These are phyloP conservation scores for Lactarius hengduanensis DNA, from an alignment of 768 basidiomycete genomes.

Conservation along the genomic window DNA sequence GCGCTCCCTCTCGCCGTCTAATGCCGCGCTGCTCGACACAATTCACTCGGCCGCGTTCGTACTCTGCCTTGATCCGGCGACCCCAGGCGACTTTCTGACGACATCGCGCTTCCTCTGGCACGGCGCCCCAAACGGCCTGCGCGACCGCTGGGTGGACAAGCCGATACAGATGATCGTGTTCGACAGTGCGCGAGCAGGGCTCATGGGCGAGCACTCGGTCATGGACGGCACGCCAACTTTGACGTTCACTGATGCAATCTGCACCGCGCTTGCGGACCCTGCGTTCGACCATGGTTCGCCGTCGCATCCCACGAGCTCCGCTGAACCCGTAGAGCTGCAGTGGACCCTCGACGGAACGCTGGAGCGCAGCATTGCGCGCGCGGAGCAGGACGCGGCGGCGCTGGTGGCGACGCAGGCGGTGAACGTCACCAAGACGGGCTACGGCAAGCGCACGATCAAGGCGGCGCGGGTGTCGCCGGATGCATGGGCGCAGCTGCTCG, in stretches of 20 bases:
- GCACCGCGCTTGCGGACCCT: slow-evolving; percentile 56
- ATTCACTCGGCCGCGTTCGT: slow-evolving; percentile 88
- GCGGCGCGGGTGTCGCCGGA: slow-evolving; percentile 87
- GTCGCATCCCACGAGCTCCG: slow-evolving; percentile 26
- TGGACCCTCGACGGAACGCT: slow-evolving; percentile 57
- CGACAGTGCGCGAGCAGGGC: slow-evolving; percentile 75
- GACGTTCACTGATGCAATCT: slow-evolving; percentile 67
- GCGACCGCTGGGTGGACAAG: slow-evolving; percentile 88
- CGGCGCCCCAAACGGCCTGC: slow-evolving; percentile 59
- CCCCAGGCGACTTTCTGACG: slow-evolving; percentile 51
- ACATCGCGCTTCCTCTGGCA: slow-evolving; percentile 81
- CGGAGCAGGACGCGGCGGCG: slow-evolving; percentile 53
- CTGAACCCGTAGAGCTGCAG: slow-evolving; percentile 54
- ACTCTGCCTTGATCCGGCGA: slow-evolving; percentile 70
- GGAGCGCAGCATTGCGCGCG: slow-evolving; percentile 50
- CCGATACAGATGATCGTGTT: slow-evolving; percentile 84
- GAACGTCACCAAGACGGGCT: slow-evolving; percentile 61
- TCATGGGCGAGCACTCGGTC: slow-evolving; percentile 91
- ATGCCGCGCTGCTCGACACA: slow-evolving; percentile 60
- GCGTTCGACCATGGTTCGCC: slow-evolving; percentile 61
- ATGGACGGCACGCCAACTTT: slow-evolving; percentile 89
- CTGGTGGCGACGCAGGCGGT: slow-evolving; percentile 66
- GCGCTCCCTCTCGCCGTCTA: slow-evolving; percentile 51
- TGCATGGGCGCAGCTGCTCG: slow-evolving; percentile 90
- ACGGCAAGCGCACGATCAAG: slow-evolving; percentile 88